Evolutionary conservation across 176 grass and related monocot genomes (phyloP), one percentile per base, ranked within the genome.

Genomic region (Zea luxurians): DNA sequence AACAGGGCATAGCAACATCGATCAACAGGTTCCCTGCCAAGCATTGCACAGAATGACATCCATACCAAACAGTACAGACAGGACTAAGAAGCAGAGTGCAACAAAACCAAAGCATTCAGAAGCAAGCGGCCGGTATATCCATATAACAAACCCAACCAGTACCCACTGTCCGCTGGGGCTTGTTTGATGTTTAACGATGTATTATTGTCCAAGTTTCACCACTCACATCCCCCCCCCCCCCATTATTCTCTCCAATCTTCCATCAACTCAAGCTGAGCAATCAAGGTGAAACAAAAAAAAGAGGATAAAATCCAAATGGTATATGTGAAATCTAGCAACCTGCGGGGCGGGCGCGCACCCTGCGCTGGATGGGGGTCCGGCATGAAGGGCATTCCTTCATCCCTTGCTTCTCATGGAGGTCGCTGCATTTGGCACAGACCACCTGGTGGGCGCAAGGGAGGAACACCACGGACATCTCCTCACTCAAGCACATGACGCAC

Each of bases 381-480:
- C 93, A 97, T 0, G 93, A 97, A 37, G 93, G 93, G 70, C 93
- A 97, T 47, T 97, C 93, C 79, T 89, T 91, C 93, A 93, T 97
- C 73, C 91, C 91, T 83, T 97, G 93, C 88, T 90, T 93, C 63
- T 88, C 84, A 45, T 97, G 93, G 55, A 97, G 91, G 67, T 83
- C 78, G 10, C 87, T 97, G 88, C 93, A 97, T 81, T 83, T 91
- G 7, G 44, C 54, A 5, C 93, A 97, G 52, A 97, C 93, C 6
- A 97, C 90, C 83, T 97, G 91, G 75, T 97, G 91, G 13, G 88
- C 79, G 8, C 93, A 97, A 49, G 93, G 93, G 60, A 97, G 82
- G 86, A 97, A 97, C 41, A 93, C 81, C 6, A 97, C 83, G 0
- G 88, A 86, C 91, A 93, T 97, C 86, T 97, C 93, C 86, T 97